Conservation (phyloP, 768 basidiomycete genomes). For the Pulveroboletus frians region DNA sequence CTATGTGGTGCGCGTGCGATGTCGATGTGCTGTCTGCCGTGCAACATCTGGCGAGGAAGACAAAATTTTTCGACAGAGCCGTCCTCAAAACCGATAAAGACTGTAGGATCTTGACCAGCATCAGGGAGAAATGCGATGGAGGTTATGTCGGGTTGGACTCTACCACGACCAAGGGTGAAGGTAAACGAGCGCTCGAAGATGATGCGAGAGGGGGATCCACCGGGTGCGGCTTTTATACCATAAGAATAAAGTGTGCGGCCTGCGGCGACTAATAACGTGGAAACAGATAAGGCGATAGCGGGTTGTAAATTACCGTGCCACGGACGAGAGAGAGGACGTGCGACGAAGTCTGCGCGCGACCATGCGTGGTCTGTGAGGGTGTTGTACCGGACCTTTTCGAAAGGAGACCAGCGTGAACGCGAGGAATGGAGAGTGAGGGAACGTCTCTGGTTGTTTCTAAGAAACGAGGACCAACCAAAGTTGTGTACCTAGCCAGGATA, state of each 20-base stretch:
- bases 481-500: constrained; percentile 44
- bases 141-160: constrained; percentile 46
- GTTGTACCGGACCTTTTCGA: constrained; percentile 45
- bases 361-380: constrained; percentile 50
- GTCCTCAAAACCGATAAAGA: constrained; percentile 56
- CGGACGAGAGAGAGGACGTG: constrained; percentile 55
- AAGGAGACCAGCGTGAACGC: constrained; percentile 41
- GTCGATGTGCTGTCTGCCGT: constrained; percentile 12
- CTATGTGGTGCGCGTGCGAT: constrained; percentile 19
- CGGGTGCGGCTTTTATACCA: constrained; percentile 35
- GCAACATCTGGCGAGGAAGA: constrained; percentile 22
- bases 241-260: constrained; percentile 57
- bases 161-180: constrained; percentile 32
- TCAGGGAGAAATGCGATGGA: constrained; percentile 47
- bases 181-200: constrained; percentile 42
- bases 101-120: constrained; percentile 37
- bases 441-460: constrained; percentile 47
- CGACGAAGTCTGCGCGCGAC: constrained; percentile 47
- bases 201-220: constrained; percentile 39
- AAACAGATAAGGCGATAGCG: constrained; percentile 47
- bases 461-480: constrained; percentile 55
- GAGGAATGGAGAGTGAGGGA: constrained; percentile 48
- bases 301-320: constrained; percentile 59
- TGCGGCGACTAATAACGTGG: constrained; percentile 57
- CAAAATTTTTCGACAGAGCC: constrained; percentile 49